Evolutionary conservation across 2,329 filamentous ascomycete genomes (phyloP), one percentile per base, ranked within the genome.

Genomic region (Thielaviopsis punctulata): DNA sequence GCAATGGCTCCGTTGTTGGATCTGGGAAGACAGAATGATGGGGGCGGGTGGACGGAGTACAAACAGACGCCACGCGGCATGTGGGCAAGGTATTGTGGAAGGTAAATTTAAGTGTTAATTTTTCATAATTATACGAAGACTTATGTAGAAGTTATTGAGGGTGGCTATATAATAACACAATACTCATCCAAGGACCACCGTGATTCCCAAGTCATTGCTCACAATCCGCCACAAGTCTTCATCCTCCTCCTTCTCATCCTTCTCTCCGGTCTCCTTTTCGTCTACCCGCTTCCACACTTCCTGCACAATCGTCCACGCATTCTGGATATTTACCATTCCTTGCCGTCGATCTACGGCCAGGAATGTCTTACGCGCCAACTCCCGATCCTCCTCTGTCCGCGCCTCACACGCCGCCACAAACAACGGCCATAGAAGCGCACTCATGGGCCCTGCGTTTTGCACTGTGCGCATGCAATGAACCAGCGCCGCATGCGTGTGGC

Each of bases 381-480:
- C 66, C 15, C 77, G 66, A 59, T 82, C 77, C 8, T 64, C 66
- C 1, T 62, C 58, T 15, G 61, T 66, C 8, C 68, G 64, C 0
- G 77, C 78, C 61, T 82, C 79, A 59, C 77, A 80, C 1, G 76
- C 71, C 1, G 77, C 74, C 9, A 79, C 76, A 58, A 82, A 82
- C 2, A 95, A 65, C 1, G 79, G 79, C 76, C 78, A 82, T 2
- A 82, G 67, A 33, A 82, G 65, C 2, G 79, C 79, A 1, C 75
- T 72, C 74, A 81, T 80, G 0, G 79, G 79, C 0, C 79, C 77
- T 45, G 66, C 66, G 54, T 74, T 72, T 21, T 64, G 66, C 24
- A 77, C 76, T 0, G 76, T 78, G 25, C 69, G 69, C 5, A 71
- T 66, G 58, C 77, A 80, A 56, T 79, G 74, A 13, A 63, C 61